A percentile compares a stretch with the other conserved stretches of the same genome.
Evolutionary conservation across 495 filamentous ascomycete genomes (phyloP).

Genomic region (Trichoderma gamsii): DNA sequence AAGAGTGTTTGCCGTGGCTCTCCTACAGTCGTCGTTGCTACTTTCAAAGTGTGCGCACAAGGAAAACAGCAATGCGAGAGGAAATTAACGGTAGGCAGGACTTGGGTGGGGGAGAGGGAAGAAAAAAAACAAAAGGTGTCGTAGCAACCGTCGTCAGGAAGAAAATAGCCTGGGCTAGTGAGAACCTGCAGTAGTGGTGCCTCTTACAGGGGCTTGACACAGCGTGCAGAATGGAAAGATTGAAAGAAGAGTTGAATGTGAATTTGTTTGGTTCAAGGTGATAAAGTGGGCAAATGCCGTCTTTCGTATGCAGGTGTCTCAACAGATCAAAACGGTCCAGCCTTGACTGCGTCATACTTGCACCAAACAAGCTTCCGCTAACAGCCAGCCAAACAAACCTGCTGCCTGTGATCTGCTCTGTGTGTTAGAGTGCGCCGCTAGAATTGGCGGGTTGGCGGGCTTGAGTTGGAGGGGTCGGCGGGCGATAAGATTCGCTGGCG

Average conservation of each 20-base stretch:
- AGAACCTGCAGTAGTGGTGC: neutral
- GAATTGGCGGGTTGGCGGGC: neutral
- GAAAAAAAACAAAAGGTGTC: conserved; percentile 8
- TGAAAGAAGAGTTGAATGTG: neutral
- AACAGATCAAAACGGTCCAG: neutral
- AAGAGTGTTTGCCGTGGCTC: neutral
- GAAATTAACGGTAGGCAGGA: neutral
- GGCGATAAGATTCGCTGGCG: conserved; percentile 1
- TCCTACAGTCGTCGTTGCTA: conserved; percentile 6
- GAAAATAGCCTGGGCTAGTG: neutral
- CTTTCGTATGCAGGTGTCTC: no score
- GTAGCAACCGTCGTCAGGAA: conserved; percentile 10
- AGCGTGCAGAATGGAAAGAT: no score
- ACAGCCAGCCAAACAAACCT: neutral
- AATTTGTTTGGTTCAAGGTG: neutral
- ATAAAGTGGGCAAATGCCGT: no score
- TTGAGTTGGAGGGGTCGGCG: neutral
- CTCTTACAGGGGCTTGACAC: neutral
- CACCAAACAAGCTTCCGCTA: conserved; percentile 9
- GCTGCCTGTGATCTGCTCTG: no score
- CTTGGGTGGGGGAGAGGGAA: neutral
- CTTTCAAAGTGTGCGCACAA: neutral
- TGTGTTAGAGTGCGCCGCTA: neutral
- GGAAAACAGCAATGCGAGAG: neutral
- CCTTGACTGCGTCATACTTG: neutral